phyloP scores from a whole-genome alignment of 2,329 filamentous ascomycete species.

The Penicillium sp. region DNA sequence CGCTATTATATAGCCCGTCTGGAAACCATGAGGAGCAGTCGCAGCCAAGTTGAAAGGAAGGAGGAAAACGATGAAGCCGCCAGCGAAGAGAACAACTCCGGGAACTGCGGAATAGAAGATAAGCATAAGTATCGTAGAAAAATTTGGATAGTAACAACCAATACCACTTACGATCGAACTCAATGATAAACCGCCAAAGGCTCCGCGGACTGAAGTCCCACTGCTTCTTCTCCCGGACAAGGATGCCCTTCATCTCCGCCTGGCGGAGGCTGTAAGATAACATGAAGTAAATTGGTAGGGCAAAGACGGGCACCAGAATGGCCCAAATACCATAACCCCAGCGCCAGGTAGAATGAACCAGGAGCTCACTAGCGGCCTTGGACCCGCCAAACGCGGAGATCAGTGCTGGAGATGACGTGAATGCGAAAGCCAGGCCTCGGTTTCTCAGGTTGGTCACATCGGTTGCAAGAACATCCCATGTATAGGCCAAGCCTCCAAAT shows the following conservation, averaged over 20 bases:
- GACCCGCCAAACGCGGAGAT: conserved; percentile 62
- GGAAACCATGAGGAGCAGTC: conserved; percentile 43
- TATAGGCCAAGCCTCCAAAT: conserved; percentile 56
- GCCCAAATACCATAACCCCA: conserved; percentile 66
- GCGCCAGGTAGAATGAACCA: conserved; percentile 55
- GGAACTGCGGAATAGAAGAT: conserved; percentile 40
- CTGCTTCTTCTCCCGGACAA: conserved; percentile 39
- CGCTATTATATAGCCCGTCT: conserved; percentile 49
- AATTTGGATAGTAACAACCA: background rate
- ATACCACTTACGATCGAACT: conserved; percentile 57
- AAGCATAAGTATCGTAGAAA: background rate
- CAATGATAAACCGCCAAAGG: conserved; percentile 55
- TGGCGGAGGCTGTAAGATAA: conserved; percentile 59
- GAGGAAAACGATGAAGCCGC: conserved; percentile 60
- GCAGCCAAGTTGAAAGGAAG: conserved; percentile 47
- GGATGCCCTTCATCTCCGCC: conserved; percentile 56
- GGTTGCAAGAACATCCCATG: conserved; percentile 60
- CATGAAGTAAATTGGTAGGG: conserved; percentile 57
- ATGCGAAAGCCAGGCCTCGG: conserved; percentile 62
- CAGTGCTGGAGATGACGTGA: conserved; percentile 63
- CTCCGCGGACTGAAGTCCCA: conserved; percentile 50
- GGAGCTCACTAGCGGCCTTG: conserved; percentile 54
- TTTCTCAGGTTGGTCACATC: conserved; percentile 63
- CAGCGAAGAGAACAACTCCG: conserved; percentile 62
- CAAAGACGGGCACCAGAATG: conserved; percentile 61